Conservation (phyloP, 2,329 filamentous ascomycete genomes). For the Fusarium sp. region DNA sequence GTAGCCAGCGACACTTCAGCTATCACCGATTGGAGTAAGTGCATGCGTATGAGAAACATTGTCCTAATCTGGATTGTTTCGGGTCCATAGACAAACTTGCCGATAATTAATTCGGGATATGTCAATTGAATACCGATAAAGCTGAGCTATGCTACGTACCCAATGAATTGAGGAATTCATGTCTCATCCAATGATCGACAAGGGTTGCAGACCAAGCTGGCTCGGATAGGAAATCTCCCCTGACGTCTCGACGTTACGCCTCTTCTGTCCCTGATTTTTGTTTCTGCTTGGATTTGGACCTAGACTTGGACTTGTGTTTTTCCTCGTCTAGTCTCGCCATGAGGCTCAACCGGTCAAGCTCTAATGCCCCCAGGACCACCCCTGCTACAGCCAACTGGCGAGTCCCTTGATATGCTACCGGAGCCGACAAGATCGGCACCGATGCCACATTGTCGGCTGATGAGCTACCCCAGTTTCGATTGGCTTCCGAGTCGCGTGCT, state of each 20-base stretch:
- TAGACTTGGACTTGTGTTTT: neutral
- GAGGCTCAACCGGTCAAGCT: conserved; percentile 51
- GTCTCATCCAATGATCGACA: conserved; percentile 33
- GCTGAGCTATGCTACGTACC: conserved; percentile 17
- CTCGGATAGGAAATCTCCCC: conserved; percentile 33
- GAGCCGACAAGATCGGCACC: conserved; percentile 37
- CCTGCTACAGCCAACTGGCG: conserved; percentile 47
- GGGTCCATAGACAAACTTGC: conserved; percentile 24
- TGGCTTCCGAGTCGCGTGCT: conserved; percentile 48
- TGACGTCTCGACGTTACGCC: conserved; percentile 9
- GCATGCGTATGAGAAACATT: conserved; percentile 21
- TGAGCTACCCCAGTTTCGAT: conserved; percentile 40
- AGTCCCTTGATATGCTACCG: conserved; percentile 37
- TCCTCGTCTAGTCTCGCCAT: conserved; percentile 42
- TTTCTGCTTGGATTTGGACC: conserved; percentile 6
- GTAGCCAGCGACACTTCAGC: conserved; percentile 12
- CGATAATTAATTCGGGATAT: conserved; percentile 28
- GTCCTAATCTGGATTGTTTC: conserved; percentile 22
- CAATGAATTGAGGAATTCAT: conserved; percentile 16
- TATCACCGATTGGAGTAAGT: conserved; percentile 20
- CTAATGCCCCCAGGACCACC: conserved; percentile 47
- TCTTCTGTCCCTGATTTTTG: conserved; percentile 1
- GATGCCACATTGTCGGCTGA: conserved; percentile 38
- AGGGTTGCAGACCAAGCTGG: conserved; percentile 33
- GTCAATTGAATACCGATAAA: conserved; percentile 33